phyloP scores from a whole-genome alignment of 805 yeast genomes.

The Martiniozyma abietophila region DNA sequence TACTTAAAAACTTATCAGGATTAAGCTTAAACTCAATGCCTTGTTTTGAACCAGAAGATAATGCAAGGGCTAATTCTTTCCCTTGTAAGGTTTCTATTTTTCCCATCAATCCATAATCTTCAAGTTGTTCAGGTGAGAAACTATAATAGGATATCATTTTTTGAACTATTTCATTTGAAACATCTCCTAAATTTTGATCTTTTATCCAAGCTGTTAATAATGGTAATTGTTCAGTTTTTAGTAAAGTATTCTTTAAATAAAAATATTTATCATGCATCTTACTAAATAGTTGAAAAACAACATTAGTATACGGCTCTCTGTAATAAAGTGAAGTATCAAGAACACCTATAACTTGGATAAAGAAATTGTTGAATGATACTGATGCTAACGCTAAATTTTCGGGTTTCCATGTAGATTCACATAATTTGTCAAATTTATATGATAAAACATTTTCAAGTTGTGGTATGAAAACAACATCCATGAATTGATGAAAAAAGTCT shows the following conservation, averaged over 20 bases:
- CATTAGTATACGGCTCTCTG: conserved; percentile 44
- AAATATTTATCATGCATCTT: conserved; percentile 29
- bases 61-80: conserved; percentile 8
- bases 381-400: conserved; percentile 33
- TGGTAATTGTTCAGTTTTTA: conserved; percentile 11
- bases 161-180: conserved; percentile 27
- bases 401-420: conserved; percentile 27
- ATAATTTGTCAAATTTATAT: conserved; percentile 39
- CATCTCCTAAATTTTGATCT: conserved; percentile 22
- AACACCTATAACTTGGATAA: conserved; percentile 38
- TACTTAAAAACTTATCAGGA: conserved; percentile 11
- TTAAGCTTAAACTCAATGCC: conserved; percentile 3
- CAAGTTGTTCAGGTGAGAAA: too few species aligned
- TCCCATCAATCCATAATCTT: conserved; percentile 5
- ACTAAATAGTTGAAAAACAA: conserved; percentile 33
- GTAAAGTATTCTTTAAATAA: conserved; percentile 23
- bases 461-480: conserved; percentile 57
- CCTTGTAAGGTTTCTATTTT: conserved; percentile 4
- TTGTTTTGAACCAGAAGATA: conserved; percentile 6
- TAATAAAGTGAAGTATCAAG: conserved; percentile 54
- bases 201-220: conserved; percentile 28
- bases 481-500: conserved; percentile 50
- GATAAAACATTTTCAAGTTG: conserved; percentile 50
- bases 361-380: conserved; percentile 36
- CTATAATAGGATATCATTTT: conserved; percentile 12